These are phyloP conservation scores for Coemansia sp. DNA, from an alignment of 192 early-diverging fungal genomes.

Conservation along the genomic window DNA sequence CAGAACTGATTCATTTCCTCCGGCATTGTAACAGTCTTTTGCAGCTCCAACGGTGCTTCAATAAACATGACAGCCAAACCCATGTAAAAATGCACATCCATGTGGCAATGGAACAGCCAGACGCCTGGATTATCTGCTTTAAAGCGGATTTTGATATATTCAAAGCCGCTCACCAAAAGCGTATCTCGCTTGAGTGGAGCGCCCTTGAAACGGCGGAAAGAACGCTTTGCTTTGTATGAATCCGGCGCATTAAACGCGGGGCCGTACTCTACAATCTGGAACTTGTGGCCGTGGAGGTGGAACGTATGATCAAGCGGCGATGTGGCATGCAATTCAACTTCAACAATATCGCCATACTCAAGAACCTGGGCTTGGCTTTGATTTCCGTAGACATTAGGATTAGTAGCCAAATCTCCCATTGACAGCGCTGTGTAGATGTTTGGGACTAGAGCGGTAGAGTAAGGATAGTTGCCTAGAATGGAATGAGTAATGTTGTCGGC, in stretches of 20 bases:
- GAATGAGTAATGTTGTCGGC: slow-evolving; percentile 65
- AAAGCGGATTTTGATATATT: slow-evolving; percentile 67
- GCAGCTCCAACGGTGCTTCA: slow-evolving; percentile 63
- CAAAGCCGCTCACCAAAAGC: slow-evolving; percentile 57
- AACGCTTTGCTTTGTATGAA: background rate
- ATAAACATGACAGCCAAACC: slow-evolving; percentile 71
- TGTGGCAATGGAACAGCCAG: slow-evolving; percentile 84
- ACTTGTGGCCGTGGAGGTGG: slow-evolving; percentile 79
- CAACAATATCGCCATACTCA: slow-evolving; percentile 59
- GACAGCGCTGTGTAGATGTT: slow-evolving; percentile 61
- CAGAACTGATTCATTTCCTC: slow-evolving; percentile 59
- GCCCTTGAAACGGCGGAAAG: too few species aligned
- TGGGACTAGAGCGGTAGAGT: slow-evolving; percentile 60
- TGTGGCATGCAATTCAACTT: slow-evolving; percentile 68
- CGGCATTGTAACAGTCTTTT: slow-evolving; percentile 48
- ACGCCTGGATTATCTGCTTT: slow-evolving; percentile 76
- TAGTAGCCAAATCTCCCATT: slow-evolving; percentile 48
- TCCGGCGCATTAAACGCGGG: slow-evolving; percentile 15
- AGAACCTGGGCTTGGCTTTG: slow-evolving; percentile 60
- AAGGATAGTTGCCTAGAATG: slow-evolving; percentile 61
- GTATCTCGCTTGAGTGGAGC: slow-evolving; percentile 65
- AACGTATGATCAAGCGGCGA: slow-evolving; percentile 66
- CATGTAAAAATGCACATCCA: slow-evolving; percentile 55
- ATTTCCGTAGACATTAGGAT: slow-evolving; percentile 60
- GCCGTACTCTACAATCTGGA: slow-evolving; percentile 69